Evolutionary conservation across 2,329 filamentous ascomycete genomes (phyloP), one percentile per base, ranked within the genome.

Genomic region (Drechslerella coelobrocha): DNA sequence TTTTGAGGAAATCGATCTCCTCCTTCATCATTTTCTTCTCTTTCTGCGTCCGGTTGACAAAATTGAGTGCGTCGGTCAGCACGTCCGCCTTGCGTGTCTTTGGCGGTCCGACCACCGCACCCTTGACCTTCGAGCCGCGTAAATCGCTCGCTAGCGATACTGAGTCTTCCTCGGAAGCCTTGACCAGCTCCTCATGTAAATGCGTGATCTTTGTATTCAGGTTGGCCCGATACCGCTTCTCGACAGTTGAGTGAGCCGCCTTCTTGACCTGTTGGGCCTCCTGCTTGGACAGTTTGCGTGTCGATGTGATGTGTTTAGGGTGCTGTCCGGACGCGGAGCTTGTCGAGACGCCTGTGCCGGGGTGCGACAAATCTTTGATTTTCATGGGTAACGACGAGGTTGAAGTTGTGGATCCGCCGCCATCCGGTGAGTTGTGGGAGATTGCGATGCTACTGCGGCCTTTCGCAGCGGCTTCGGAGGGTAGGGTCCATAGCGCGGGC

Each of bases 11-110:
- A 56, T 71, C 66, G 31, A 71, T 71, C 47, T 71, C 66, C 9
- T 71, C 66, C 34, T 71, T 71, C 66, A 71, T 71, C 66, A 71
- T 51, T 31, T 39, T 71, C 66, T 71, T 71, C 37, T 71, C 66
- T 39, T 71, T 71, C 31, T 71, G 66, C 23, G 66, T 59, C 59
- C 66, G 34, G 66, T 71, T 71, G 59, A 71, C 66, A 45, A 71
- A 71, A 41, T 71, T 71, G 54, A 71, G 66, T 14, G 66, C 66
- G 41, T 71, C 66, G 19, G 66, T 71, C 52, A 71, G 61, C 52
- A 71, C 66, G 56, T 71, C 66, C 7, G 66, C 66, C 61, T 71
- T 71, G 48, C 66, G 52, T n/a, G 66, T 71, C 39, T 71, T 71
- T 47, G 66, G 66, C 14, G 66, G 66, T 26, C 66, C 66, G 47